phyloP scores from a whole-genome alignment of 805 yeast genomes.

The Candida hungchunana region DNA sequence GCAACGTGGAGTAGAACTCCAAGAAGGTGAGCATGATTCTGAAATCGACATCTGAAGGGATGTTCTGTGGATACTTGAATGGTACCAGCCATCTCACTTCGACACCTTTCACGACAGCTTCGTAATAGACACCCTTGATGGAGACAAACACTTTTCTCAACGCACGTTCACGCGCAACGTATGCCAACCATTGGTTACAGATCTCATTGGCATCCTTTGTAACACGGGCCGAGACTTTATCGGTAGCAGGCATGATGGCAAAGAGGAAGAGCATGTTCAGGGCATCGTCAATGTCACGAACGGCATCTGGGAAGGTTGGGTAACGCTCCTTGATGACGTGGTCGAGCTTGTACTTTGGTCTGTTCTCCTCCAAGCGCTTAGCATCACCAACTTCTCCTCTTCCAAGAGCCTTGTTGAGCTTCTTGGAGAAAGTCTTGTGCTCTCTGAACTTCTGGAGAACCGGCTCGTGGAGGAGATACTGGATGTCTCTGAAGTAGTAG shows the following conservation, averaged over 20 bases:
- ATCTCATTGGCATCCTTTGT: conserved; percentile 84
- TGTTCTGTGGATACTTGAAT: conserved; percentile 92
- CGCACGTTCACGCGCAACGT: conserved; percentile 76
- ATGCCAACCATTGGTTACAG: conserved; percentile 95
- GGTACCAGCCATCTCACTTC: conserved; percentile 96
- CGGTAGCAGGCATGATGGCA: conserved; percentile 93
- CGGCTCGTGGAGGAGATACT: conserved; percentile 93
- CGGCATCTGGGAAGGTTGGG: conserved; percentile 88
- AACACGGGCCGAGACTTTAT: conserved; percentile 69
- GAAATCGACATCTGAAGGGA: conserved; percentile 92
- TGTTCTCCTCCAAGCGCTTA: conserved; percentile 70
- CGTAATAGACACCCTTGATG: conserved; percentile 95
- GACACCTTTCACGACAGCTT: conserved; percentile 86
- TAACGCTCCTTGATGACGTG: conserved; percentile 92
- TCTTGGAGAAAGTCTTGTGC: conserved; percentile 90
- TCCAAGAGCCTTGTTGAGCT: conserved; percentile 83
- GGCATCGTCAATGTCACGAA: conserved; percentile 93
- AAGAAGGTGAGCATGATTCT: conserved; percentile 94
- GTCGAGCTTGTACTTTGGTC: conserved; percentile 84
- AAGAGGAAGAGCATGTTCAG: conserved; percentile 91
- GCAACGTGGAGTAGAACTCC: conserved; percentile 89
- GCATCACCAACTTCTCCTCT: conserved; percentile 91
- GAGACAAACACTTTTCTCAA: conserved; percentile 90
- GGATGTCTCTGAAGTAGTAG: conserved; percentile 90
- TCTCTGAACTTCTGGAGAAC: conserved; percentile 87